Evolutionary conservation across 1,284 basidiomycete species (phyloP), one percentile per base, ranked within the genome.

Genomic region (Quambalaria eucalypti): DNA sequence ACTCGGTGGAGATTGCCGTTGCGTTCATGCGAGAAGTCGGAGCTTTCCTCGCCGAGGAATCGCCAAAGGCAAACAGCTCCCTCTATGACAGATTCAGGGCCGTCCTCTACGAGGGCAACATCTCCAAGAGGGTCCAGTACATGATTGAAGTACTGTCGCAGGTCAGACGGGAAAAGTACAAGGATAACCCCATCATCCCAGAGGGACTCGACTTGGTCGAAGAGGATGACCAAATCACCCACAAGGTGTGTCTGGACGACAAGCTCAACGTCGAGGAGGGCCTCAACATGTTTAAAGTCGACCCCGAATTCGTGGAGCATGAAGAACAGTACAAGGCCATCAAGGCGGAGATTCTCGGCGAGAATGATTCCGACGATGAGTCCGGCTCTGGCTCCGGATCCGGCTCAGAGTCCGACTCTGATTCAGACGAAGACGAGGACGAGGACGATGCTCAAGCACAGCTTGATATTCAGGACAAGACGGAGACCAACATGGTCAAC

Each of bases 21-120:
- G 88, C 90, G 5, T 93, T 98, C 78, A 95, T 89, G 81, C 87
- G 91, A 30, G 93, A 98, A 81, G 90, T 95, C 40, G 95, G 95
- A 55, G 87, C 91, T 0, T 97, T 90, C 81, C 83, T 99, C 4
- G 80, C 85, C 0, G 93, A 98, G 79, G 89, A 90, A 76, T 87
- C 88, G 2, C 90, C 93, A 21, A 91, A 92, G 76, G 91, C 90
- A 58, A 96, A 90, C 72, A 87, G 89, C 38, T 86, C 85, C 50
- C 86, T 96, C 40, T 97, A 86, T 74, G 95, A 97, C 76, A 87
- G 91, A 36, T 97, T 98, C 83, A 85, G 93, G 48, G 88, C 90
- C 0, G 90, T 97, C 5, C 80, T 99, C 42, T 95, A 98, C 77
- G 95, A 98, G 76, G 91, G 90, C 46, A 79, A 82, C 39, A 93